These are phyloP conservation scores for Phytopythium kandeliae DNA, from an alignment of 352 stramenopile genomes.

Conservation along the genomic window DNA sequence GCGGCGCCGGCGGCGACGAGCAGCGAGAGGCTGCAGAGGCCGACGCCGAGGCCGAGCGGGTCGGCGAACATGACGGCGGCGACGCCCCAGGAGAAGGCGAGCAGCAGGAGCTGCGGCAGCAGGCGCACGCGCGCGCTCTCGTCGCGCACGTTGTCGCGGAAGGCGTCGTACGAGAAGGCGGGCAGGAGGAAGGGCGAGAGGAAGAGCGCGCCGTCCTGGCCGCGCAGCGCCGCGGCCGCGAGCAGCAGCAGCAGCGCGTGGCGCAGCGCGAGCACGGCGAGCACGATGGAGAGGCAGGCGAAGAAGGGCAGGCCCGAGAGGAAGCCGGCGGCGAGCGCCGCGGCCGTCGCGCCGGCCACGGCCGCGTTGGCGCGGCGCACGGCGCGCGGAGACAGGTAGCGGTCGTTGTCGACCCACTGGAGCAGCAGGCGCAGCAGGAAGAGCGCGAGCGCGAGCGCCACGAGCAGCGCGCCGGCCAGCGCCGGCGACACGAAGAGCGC, in stretches of 20 bases:
- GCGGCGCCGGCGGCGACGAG: conserved; percentile 71
- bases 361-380: conserved; percentile 39
- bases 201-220: conserved; percentile 74
- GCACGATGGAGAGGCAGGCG: conserved; percentile 79
- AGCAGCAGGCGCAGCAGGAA: conserved; percentile 73
- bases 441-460: conserved; percentile 55
- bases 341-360: conserved; percentile 26
- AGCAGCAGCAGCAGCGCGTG: conserved; percentile 52
- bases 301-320: conserved; percentile 67
- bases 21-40: conserved; percentile 80
- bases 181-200: conserved; percentile 89
- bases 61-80: conserved; percentile 88
- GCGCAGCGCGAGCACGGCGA: conserved; percentile 79
- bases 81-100: conserved; percentile 83
- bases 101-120: conserved; percentile 65
- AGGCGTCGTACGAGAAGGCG: conserved; percentile 88
- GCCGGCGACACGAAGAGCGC: conserved; percentile 59
- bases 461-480: conserved; percentile 50
- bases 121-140: conserved; percentile 65
- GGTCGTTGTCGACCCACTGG: conserved; percentile 84
- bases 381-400: conserved; percentile 65
- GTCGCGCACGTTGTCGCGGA: conserved; percentile 88
- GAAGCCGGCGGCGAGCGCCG: conserved; percentile 38
- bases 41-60: conserved; percentile 84
- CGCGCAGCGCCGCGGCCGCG: too few relatives aligned